phyloP scores from a whole-genome alignment of 2,329 filamentous ascomycete genomes.

The Aspergillus terreus region DNA sequence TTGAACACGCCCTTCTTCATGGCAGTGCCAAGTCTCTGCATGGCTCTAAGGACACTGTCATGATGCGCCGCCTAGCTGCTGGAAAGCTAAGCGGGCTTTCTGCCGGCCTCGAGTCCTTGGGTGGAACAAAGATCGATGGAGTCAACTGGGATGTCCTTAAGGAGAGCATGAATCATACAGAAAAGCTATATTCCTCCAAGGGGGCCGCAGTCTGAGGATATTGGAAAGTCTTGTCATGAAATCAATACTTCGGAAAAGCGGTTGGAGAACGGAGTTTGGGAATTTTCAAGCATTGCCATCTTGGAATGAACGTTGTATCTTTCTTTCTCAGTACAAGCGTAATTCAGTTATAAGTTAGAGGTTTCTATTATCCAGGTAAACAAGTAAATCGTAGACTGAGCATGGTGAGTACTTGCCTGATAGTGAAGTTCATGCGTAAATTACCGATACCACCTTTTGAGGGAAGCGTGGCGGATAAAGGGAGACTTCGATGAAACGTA shows the following conservation, averaged over 20 bases:
- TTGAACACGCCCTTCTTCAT: conserved; percentile 63
- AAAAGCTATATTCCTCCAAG: conserved; percentile 13
- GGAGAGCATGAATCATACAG: conserved; percentile 29
- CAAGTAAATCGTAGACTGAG: background rate
- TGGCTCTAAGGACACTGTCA: conserved; percentile 67
- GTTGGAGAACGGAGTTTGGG: conserved; percentile 19
- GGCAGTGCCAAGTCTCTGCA: conserved; percentile 63
- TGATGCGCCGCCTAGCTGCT: conserved; percentile 69
- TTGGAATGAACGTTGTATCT: background rate
- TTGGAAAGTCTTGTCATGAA: conserved; percentile 4
- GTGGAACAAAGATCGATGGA: conserved; percentile 46
- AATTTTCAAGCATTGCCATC: conserved; percentile 4
- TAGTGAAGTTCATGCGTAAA: no score
- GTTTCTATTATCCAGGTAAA: background rate
- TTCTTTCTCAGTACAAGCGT: no score
- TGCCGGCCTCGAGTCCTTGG: conserved; percentile 33
- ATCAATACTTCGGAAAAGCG: conserved; percentile 11
- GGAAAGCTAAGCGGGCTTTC: conserved; percentile 47
- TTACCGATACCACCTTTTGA: no score
- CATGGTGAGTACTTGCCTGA: no score
- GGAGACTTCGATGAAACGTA: conserved; percentile 9
- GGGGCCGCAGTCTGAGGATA: background rate
- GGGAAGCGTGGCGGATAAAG: no score
- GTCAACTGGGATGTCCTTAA: conserved; percentile 51
- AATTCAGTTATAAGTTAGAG: no score